A percentile compares a stretch with the other conserved stretches of the same genome.
Conservation (phyloP, 169 alveolate genomes). For the Cyclospora cayetanensis region DNA sequence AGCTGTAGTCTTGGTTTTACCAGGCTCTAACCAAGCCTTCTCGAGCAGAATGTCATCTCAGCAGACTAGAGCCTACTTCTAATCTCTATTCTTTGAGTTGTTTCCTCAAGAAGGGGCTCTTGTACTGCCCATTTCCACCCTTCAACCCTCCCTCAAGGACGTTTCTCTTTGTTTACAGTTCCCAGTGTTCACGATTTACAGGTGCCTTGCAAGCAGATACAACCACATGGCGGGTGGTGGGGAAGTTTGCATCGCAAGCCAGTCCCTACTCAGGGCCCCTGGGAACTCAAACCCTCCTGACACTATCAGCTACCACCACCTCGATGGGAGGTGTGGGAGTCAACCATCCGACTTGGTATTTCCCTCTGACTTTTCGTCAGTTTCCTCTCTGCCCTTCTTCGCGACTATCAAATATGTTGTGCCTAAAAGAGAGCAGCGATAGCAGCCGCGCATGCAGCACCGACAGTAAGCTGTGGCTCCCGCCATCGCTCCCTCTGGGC, state of each 20-base stretch:
- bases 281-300: neutral
- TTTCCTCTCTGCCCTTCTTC: neutral
- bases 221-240: neutral
- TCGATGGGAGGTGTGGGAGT: neutral
- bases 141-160: too few species aligned
- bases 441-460: neutral
- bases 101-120: too few species aligned
- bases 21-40: too few species aligned
- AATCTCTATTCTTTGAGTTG: too few species aligned
- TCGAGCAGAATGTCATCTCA: too few species aligned
- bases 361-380: neutral
- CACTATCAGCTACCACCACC: neutral
- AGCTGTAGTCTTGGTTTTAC: too few species aligned
- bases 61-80: too few species aligned
- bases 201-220: neutral
- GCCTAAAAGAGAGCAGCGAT: neutral
- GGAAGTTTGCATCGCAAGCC: neutral
- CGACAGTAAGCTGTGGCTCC: too few species aligned
- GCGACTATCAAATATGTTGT: constrained; percentile 40
- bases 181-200: neutral
- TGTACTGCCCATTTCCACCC: too few species aligned
- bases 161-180: too few species aligned
- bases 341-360: neutral
- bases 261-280: neutral
- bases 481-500: too few species aligned